Evolutionary conservation across 495 filamentous ascomycete species (phyloP).

Genomic region (Darksidea phi): DNA sequence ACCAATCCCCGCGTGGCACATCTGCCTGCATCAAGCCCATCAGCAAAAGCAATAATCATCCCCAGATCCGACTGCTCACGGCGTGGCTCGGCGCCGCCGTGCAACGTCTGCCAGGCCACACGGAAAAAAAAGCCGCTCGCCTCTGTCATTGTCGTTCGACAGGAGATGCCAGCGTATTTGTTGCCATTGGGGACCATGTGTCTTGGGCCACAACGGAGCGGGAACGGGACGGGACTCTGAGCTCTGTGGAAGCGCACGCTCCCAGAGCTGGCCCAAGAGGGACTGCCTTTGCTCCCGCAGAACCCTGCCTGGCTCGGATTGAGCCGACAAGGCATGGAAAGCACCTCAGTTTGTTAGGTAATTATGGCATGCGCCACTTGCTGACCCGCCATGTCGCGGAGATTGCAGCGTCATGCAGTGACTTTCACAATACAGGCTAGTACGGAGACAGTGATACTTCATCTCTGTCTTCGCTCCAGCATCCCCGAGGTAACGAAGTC

Average conservation of each 20-base stretch:
- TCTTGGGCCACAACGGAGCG: conserved; percentile 17
- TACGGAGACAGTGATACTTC: conserved; percentile 25
- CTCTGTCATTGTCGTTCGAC: no score
- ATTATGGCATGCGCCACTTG: no score
- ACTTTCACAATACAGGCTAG: background rate
- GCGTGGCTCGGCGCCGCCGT: background rate
- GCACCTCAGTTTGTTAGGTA: background rate
- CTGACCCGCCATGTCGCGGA: background rate
- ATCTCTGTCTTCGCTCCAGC: conserved; percentile 8
- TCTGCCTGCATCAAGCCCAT: background rate
- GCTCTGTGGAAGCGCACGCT: conserved; percentile 18
- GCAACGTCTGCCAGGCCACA: background rate
- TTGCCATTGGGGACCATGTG: background rate
- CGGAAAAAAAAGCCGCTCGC: background rate
- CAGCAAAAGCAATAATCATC: conserved; percentile 19
- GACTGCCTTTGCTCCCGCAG: background rate
- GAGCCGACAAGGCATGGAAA: background rate
- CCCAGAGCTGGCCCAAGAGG: conserved; percentile 17
- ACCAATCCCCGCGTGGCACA: conserved; percentile 1
- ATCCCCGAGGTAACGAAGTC: background rate
- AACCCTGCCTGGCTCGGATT: background rate
- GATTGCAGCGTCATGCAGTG: background rate
- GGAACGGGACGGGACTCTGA: conserved; percentile 14
- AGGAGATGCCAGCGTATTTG: no score
- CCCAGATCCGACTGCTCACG: conserved; percentile 1